Base-by-base conservation (phyloP, 257 asterid species). In the Marsdenia floribunda region DNA sequence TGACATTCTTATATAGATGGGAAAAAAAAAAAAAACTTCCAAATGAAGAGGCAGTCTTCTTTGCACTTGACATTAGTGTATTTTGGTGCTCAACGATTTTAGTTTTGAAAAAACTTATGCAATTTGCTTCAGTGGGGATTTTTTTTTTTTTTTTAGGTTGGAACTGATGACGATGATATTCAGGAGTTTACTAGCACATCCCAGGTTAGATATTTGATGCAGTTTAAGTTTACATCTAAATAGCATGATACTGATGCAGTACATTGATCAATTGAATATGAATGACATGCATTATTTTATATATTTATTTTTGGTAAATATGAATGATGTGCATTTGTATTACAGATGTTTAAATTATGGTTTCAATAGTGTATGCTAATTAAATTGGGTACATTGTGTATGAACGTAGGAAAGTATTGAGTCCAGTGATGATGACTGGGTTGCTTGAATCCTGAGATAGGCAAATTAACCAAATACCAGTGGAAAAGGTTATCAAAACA, bases 381-480 rank as follows among this genome's bases (percentile, higher is more conserved):
- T 46, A 12, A 26, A 49, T 71, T 19, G 3, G 22, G 7, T 22
- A 37, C 12, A 58, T 33, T 63, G 72, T 49, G 38, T 40, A 49
- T 77, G 63, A 22, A 60, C 49, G 55, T 49, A 24, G 63, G 33
- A 90, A 93, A 93, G 86, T 76, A 77, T 77, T 54, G 82, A 75
- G 75, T 82, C 78, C 68, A 92, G 93, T 72, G 96, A 90, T 82
- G 90, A 83, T 83, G 93, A 86, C 54, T 88, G 90, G 93, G 50
- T 19, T 65, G 70, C 70, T 38, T 65, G 77, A 74, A 74, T 82
- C 80, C 71, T 88, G 86, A 88, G 65, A 77, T 79, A 29, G 67
- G 22, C 6, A 7, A 35, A n/a, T 12, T 38, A 53, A 50, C 40
- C 49, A 10, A 38, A n/a, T 47, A 40, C 52, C 14, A 16, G 10